These are phyloP conservation scores for Dothidotthia symphoricarpi DNA, from an alignment of 2,329 filamentous ascomycete species.

Conservation along the genomic window DNA sequence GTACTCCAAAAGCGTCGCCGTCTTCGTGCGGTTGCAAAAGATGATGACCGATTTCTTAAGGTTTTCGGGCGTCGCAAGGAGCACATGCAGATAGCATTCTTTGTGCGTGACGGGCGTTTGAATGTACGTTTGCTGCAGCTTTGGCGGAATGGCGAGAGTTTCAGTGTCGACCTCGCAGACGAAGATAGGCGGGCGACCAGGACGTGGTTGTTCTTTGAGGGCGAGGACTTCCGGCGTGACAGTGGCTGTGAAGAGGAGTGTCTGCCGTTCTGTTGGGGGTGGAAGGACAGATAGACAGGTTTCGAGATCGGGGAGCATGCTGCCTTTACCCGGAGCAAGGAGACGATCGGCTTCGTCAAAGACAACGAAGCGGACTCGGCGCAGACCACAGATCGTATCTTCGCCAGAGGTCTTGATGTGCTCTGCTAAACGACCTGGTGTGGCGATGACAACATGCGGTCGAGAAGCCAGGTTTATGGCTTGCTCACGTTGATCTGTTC, in stretches of 20 bases:
- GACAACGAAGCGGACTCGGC: constrained; percentile 78
- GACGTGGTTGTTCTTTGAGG: constrained; percentile 74
- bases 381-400: constrained; percentile 81
- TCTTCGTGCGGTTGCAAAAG: constrained; percentile 89
- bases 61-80: constrained; percentile 74
- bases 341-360: constrained; percentile 95
- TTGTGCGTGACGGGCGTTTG: constrained; percentile 88
- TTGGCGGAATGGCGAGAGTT: constrained; percentile 72
- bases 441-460: constrained; percentile 92
- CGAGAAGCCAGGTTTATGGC: constrained; percentile 77
- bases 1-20: constrained; percentile 85
- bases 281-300: constrained; percentile 82
- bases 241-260: constrained; percentile 92
- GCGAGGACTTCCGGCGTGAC: constrained; percentile 89
- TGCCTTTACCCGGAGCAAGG: constrained; percentile 70
- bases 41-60: constrained; percentile 76
- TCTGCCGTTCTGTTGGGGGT: constrained; percentile 76
- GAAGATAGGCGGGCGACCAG: constrained; percentile 74
- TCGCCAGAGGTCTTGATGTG: constrained; percentile 89
- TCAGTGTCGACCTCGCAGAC: constrained; percentile 82
- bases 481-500: constrained; percentile 87
- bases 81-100: constrained; percentile 89
- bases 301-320: constrained; percentile 92
- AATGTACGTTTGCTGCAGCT: constrained; percentile 79
- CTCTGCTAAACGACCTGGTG: constrained; percentile 83